Percentiles rank a stretch among this genome's conserved stretches.
These are phyloP conservation scores for Paracorniculantispora psalliotae DNA, from an alignment of 2,329 filamentous ascomycete species.

Conservation along the genomic window DNA sequence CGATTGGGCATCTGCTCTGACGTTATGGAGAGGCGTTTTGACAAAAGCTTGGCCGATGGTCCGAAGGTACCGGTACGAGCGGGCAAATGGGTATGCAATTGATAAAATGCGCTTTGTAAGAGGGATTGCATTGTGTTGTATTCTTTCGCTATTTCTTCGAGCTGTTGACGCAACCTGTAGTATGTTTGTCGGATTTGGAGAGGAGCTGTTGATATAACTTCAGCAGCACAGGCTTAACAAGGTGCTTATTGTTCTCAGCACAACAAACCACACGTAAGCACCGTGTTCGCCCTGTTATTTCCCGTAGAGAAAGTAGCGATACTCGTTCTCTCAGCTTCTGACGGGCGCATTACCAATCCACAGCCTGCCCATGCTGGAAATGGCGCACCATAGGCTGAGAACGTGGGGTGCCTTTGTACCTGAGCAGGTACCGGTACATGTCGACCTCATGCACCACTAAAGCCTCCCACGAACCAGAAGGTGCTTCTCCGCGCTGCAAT, in stretches of 20 bases:
- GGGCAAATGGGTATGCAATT: neutral
- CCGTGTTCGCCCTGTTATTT: neutral
- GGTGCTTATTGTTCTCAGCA: neutral
- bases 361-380: neutral
- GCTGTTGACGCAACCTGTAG: too few species aligned
- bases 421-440: neutral
- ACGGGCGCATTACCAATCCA: neutral
- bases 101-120: neutral
- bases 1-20: conserved; percentile 1
- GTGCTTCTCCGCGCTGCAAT: too few species aligned
- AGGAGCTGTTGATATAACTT: too few species aligned
- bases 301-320: conserved; percentile 5
- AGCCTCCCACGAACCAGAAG: too few species aligned
- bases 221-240: neutral
- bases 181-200: too few species aligned
- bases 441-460: too few species aligned
- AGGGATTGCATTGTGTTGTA: neutral
- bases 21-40: conserved; percentile 11
- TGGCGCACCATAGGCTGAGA: neutral
- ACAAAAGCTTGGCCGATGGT: conserved; percentile 9
- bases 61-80: conserved; percentile 9
- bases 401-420: neutral
- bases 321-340: neutral
- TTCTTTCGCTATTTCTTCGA: too few species aligned
- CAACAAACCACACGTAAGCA: neutral